phyloP scores from a whole-genome alignment of 2,329 filamentous ascomycete genomes.

The Amphichorda felina region DNA sequence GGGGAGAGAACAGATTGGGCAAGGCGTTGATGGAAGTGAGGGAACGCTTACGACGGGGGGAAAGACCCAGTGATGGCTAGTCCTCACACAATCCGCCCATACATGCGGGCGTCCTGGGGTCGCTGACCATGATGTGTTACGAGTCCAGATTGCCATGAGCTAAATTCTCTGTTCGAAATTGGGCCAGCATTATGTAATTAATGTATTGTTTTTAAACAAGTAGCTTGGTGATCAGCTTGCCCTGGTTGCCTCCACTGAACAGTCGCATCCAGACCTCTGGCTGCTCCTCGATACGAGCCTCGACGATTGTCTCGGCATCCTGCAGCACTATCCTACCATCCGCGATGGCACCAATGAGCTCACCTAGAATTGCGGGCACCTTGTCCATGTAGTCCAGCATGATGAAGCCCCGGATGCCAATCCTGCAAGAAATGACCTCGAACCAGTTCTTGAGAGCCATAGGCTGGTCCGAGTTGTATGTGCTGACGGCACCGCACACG shows the following conservation, averaged over 20 bases:
- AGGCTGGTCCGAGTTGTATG: slow-evolving; percentile 14
- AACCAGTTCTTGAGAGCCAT: slow-evolving; percentile 16
- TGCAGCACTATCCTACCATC: slow-evolving; percentile 13
- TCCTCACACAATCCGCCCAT: too few species aligned
- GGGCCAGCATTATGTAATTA: too few species aligned
- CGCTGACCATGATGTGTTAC: too few species aligned
- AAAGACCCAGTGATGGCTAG: too few species aligned
- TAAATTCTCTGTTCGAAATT: too few species aligned
- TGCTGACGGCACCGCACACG: slow-evolving; percentile 13
- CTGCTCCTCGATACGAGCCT: slow-evolving; percentile 13
- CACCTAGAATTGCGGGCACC: slow-evolving; percentile 11
- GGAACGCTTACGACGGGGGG: slow-evolving; percentile 4
- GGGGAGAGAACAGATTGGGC: slow-evolving; percentile 17
- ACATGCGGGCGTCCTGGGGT: too few species aligned
- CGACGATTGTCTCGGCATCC: slow-evolving; percentile 12
- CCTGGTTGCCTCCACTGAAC: slow-evolving; percentile 14
- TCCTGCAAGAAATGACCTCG: slow-evolving; percentile 13
- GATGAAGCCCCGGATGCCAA: slow-evolving; percentile 13
- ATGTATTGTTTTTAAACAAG: slow-evolving; percentile 8
- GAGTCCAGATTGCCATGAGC: too few species aligned
- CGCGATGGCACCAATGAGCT: slow-evolving; percentile 14
- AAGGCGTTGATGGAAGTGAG: slow-evolving; percentile 15
- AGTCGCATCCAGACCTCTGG: slow-evolving; percentile 14
- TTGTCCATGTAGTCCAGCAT: slow-evolving; percentile 17
- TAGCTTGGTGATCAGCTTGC: slow-evolving; percentile 15